Base-by-base conservation (phyloP, 129 eudicot genomes). In the Saposhnikovia divaricata region DNA sequence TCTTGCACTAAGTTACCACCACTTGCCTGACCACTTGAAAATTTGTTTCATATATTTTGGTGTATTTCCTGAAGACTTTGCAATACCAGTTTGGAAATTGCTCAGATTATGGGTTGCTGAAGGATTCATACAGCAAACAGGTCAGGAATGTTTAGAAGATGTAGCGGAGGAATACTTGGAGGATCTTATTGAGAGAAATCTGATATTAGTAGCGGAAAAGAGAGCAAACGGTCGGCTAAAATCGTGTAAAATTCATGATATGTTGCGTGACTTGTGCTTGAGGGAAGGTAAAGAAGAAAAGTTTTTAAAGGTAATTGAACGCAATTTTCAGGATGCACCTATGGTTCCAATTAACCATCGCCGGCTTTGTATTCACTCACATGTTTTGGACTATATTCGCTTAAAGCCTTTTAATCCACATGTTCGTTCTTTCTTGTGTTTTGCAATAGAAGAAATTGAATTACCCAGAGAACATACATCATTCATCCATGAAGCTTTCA, bases 391-490 rank as follows among this genome's bases (percentile, higher is more conserved):
- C 44, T 88, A 77, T 37, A 76, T 89, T 44, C 77, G 78, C 66
- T 83, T 89, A 9, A 87, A 77, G 86, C 91, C 91, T 81, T 77
- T 71, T 18, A 88, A 82, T 50, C 83, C 89, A 27, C 92, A 84
- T 18, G 91, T 87, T 45, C 96, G 96, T 27, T 87, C 91, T 15
- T 88, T 91, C 79, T 71, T 91, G 74, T 87, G 89, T 68, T 86
- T 89, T 61, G 72, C 85, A 4, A 47, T 13, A 39, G 85, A 84
- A 55, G 85, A 87, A 76, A 71, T n/a, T 0, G 81, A 61, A 39
- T 79, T 89, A 82, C 83, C 84, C 9, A 69, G 75, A 39, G 88
- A 77, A 61, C 77, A 84, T 23, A 79, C 87, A 0, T 72, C 86
- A 28, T 76, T 83, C 76, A 82, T 91, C 75, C 82, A 82, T 69